These are phyloP conservation scores for Pontederia paniculata DNA, from an alignment of 176 grass and related monocot genomes.

Conservation along the genomic window DNA sequence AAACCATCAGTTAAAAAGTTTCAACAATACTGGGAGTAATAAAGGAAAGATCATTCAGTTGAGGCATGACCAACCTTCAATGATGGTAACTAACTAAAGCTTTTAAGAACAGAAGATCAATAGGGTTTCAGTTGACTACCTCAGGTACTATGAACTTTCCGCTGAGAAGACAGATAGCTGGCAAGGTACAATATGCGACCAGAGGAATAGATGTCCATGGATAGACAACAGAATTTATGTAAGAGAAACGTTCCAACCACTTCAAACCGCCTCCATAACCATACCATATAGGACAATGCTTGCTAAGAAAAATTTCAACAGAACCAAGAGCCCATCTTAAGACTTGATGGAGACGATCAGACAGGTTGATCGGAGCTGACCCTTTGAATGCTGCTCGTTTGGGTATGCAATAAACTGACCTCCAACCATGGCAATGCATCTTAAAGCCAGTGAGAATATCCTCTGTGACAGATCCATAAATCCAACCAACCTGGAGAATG, in stretches of 20 bases:
- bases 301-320: constrained; percentile 47
- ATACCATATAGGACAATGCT: constrained; percentile 51
- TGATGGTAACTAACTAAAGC: no score
- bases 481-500: constrained; percentile 34
- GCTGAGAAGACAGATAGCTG: constrained; percentile 37
- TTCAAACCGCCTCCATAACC: constrained; percentile 41
- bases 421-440: constrained; percentile 51
- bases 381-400: constrained; percentile 43
- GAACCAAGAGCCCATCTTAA: constrained; percentile 44
- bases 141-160: constrained; percentile 46
- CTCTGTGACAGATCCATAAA: constrained; percentile 43
- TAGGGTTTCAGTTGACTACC: constrained; percentile 10
- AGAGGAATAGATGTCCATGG: constrained; percentile 43
- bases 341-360: constrained; percentile 44
- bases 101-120: neutral
- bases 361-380: constrained; percentile 43
- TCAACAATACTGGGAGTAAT: no score
- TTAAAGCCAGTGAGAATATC: constrained; percentile 48
- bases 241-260: constrained; percentile 33
- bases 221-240: constrained; percentile 48
- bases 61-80: no score
- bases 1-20: no score
- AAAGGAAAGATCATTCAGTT: no score
- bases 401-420: constrained; percentile 45
- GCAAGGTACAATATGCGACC: constrained; percentile 41